Evolutionary conservation across 441 rosid species (phyloP), one percentile per base, ranked within the genome.

Genomic region (Flueggea neowawraea): DNA sequence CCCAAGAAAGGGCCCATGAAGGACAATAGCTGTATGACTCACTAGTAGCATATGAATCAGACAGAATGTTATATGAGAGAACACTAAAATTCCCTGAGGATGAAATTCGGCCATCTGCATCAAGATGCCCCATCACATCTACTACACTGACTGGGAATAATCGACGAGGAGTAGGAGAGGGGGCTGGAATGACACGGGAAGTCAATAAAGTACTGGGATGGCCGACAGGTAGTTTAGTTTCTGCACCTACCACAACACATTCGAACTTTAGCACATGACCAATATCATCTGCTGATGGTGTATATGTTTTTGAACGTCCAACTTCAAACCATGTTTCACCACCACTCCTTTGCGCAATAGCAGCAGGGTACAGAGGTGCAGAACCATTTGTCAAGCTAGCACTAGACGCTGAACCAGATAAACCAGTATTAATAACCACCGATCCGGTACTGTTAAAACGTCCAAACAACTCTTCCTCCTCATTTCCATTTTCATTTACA

Each of bases 1-100:
- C 85, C 99, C 99, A 95, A 43, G 99, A 88, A 75, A 95, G 96
- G 63, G 99, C 97, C 98, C 99, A 95, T 12, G 98, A 85, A 54
- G 99, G 99, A 73, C 99, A 95, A 67, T 92, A 95, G 59, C 92
- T 82, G 71, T 92, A 92, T 31, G 76, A 63, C 61, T 90, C 97
- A 45, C 83, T 88, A 58, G 85, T 83, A 55, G 99, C 94, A 74
- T 82, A 85, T n/a, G 75, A 78, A 68, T 95, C 99, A 65, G 99
- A 87, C 71, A 95, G 77, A 53, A 92, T 85, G 84, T 92, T 95
- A 81, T 95, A 95, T 12, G 99, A 95, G 65, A 92, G 95, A 49
- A 95, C 95, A 59, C 96, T 83, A 67, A 95, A 95, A 48, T 88
- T 85, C 66, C 98, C 98, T 0, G 95, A 67, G 47, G 95, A 77